Base-by-base conservation (phyloP, 1,284 basidiomycete species). In the Pseudozyma tsukubaensis region DNA sequence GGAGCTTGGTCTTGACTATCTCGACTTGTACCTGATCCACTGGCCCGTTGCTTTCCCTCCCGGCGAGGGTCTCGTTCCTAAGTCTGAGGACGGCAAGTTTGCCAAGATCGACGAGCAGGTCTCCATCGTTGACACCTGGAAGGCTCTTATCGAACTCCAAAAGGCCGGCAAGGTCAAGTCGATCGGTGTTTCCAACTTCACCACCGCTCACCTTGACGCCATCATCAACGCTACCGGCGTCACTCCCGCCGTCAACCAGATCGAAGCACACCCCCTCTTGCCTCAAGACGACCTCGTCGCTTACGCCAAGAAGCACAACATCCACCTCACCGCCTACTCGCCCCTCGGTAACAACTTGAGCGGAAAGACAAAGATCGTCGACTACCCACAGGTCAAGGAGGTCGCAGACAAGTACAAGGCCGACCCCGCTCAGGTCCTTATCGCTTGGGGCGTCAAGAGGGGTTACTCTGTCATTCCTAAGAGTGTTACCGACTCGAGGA, bases 231-330 rank as follows among this genome's bases (percentile, higher is more conserved):
- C 89, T 3, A 93, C 92, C 4, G 91, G 91, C 19, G 90, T 92
- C 57, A 88, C 89, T 57, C 93, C 93, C 19, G 91, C 88, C 43
- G 90, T 87, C 50, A 94, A 94, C 87, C 93, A 95, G 87, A 87
- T 94, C 73, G 92, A 94, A 85, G 89, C 89, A 36, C 94, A 95
- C 87, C 93, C 93, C 8, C 69, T 83, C 4, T 77, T 83, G 13
- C 81, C 78, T 12, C 82, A 83, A 65, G 77, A 83, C 58, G 82
- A 82, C 37, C 69, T 83, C 13, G 77, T 77, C 45, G 64, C 64
- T 19, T 82, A 77, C 71, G 64, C 63, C 50, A 66, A 76, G 54
- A 16, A 64, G 50, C 75, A 83, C 56, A 77, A 79, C 70, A 81
- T 84, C 60, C 78, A 81, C 71, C 72, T 86, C 50, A 85, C 85